A percentile compares a stretch with the other conserved stretches of the same genome.
These are phyloP conservation scores for Nakaseomyces sp. DNA, from an alignment of 1,139 yeast genomes.

Conservation along the genomic window DNA sequence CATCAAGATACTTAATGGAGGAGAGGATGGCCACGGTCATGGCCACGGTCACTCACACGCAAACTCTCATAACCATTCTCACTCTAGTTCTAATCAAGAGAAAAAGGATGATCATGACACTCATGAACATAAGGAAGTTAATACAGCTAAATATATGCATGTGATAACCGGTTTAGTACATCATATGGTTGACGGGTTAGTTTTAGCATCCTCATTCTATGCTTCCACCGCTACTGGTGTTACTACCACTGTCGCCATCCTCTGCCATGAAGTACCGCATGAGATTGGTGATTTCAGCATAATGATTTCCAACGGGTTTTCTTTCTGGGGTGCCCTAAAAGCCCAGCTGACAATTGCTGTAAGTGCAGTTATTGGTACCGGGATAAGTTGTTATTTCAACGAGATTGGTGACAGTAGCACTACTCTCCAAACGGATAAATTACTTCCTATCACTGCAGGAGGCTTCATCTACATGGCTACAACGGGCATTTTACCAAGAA, in stretches of 20 bases:
- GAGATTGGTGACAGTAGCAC: conserved; percentile 13
- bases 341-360: conserved; percentile 55
- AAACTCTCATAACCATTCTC: conserved; percentile 28
- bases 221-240: conserved; percentile 49
- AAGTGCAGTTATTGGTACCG: conserved; percentile 58
- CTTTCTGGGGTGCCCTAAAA: conserved; percentile 51
- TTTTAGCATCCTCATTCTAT: conserved; percentile 58
- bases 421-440: conserved; percentile 34
- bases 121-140: conserved; percentile 7
- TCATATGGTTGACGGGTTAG: conserved; percentile 63
- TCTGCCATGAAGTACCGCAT: conserved; percentile 68
- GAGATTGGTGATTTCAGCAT: conserved; percentile 68
- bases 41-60: conserved; percentile 35
- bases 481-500: conserved; percentile 57
- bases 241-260: conserved; percentile 55
- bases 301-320: conserved; percentile 53
- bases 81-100: no score
- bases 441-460: conserved; percentile 66
- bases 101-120: not conserved
- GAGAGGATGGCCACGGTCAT: conserved; percentile 28
- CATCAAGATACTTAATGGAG: conserved; percentile 39
- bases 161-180: conserved; percentile 59
- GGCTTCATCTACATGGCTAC: conserved; percentile 60
- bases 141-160: conserved; percentile 36
- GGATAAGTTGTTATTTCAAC: conserved; percentile 45